Base-by-base conservation (phyloP, 192 early-diverging fungal species). In the Coemansia sp. region DNA sequence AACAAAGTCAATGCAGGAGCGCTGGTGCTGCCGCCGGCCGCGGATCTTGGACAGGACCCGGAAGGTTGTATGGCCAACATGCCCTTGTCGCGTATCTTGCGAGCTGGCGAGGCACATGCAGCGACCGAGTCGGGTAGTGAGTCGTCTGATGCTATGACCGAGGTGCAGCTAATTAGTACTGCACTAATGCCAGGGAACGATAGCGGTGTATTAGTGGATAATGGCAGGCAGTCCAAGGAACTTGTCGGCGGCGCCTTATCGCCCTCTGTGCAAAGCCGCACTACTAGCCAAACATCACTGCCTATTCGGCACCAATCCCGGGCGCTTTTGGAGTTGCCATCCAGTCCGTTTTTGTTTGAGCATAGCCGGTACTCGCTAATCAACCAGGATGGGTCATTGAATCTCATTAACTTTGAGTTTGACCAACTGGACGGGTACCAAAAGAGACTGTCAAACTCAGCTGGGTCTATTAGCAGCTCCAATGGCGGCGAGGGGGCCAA, bases 321-420 rank as follows among this genome's bases (percentile, higher is more conserved):
- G 38, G 8, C 45, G 34, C 20, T 28, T 20, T 20, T 62, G 14
- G 63, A 63, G 28, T 70, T 70, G 51, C 74, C 67, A n/a, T 46
- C 74, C 11, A 73, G 67, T n/a, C 70, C 70, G 42, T 82, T 82
- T 45, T 76, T 74, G 37, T 82, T 82, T 42, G 69, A 63, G 36
- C 79, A 82, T 57, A 82, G 79, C 53, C 66, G 79, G 9, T 82
- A 67, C 70, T 82, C 79, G 48, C 61, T 82, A 48, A 64, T 82
- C 70, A 82, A 82, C 64, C 70, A 72, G 50, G 79, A 82, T 56
- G 79, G 79, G 9, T 82, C 74, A 11, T 59, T 82, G 37, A 82
- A 82, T 50, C 67, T 82, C 16, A 58, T 62, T 13, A 82, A 56
- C 57, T 76, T 61, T 50, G 70, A 82, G 46, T 82, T 82, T 43